Conservation (phyloP, 345 rosid species). For the Eucalyptus marginata region DNA sequence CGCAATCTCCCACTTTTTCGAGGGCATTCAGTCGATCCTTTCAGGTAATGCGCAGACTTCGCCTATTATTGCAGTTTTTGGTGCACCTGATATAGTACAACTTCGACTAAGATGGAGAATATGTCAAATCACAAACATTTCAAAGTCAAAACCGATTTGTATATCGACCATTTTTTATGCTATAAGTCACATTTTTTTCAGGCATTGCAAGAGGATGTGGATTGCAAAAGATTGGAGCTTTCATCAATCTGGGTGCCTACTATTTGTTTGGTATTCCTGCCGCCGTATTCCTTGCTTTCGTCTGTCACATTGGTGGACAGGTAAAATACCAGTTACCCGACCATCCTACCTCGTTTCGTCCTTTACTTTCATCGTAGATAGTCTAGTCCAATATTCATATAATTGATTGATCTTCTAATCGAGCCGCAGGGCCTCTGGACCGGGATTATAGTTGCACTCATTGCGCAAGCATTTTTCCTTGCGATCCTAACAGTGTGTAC, state of each 20-base stretch:
- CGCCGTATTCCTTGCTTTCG: slow-evolving; percentile 7
- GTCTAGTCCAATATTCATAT: neutral
- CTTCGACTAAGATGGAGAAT: neutral
- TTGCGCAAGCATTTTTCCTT: slow-evolving; percentile 4
- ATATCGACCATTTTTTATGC: neutral
- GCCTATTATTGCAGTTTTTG: neutral
- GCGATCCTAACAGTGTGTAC: slow-evolving; percentile 2
- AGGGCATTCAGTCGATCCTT: slow-evolving; percentile 16
- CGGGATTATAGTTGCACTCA: slow-evolving; percentile 1
- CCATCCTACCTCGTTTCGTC: neutral
- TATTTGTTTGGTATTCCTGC: slow-evolving; percentile 14
- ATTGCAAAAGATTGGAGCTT: slow-evolving; percentile 28
- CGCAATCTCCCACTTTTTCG: slow-evolving; percentile 12
- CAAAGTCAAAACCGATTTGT: neutral
- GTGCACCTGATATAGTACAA: neutral
- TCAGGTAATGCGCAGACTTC: neutral
- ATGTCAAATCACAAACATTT: neutral
- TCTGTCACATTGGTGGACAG: slow-evolving; percentile 1
- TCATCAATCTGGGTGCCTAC: slow-evolving; percentile 22
- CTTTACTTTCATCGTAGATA: neutral
- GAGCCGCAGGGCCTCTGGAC: slow-evolving; percentile 7
- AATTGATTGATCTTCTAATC: neutral
- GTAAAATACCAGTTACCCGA: neutral
- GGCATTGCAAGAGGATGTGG: slow-evolving; percentile 34
- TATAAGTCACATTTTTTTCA: neutral